phyloP scores from a whole-genome alignment of 106 monocot genomes.

The Chionographis japonica region DNA sequence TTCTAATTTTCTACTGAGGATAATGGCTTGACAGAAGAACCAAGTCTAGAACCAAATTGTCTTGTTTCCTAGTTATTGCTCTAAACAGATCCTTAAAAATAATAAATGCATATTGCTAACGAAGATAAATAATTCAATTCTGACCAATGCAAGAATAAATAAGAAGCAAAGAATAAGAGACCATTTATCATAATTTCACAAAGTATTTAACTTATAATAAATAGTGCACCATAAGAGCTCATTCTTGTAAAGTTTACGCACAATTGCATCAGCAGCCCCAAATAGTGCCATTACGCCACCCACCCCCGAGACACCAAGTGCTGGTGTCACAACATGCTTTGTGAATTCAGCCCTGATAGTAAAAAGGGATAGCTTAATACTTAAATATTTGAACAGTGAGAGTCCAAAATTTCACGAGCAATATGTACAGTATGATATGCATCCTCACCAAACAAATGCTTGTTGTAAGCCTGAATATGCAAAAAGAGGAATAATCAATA shows the following conservation, averaged over 20 bases:
- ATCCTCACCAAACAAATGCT: conserved; percentile 81
- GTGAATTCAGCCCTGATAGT: conserved; percentile 85
- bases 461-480: conserved; percentile 88
- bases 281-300: conserved; percentile 94
- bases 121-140: too few species aligned
- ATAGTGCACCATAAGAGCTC: too few species aligned
- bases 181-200: too few species aligned
- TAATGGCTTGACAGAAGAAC: too few species aligned
- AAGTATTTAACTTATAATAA: too few species aligned
- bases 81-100: too few species aligned
- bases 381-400: not conserved
- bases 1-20: too few species aligned
- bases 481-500: conserved; percentile 77
- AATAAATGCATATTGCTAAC: too few species aligned
- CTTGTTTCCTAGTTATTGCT: too few species aligned
- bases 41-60: too few species aligned
- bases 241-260: conserved; percentile 19
- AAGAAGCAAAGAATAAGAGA: too few species aligned
- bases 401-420: not conserved
- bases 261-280: conserved; percentile 83
- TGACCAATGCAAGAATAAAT: too few species aligned
- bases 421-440: not conserved
- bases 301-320: conserved; percentile 87
- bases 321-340: conserved; percentile 72
- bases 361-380: not conserved